Percentiles rank a stretch among this genome's conserved stretches.
These are phyloP conservation scores for Chalciporus chontae DNA, from an alignment of 768 basidiomycete genomes.

Conservation along the genomic window DNA sequence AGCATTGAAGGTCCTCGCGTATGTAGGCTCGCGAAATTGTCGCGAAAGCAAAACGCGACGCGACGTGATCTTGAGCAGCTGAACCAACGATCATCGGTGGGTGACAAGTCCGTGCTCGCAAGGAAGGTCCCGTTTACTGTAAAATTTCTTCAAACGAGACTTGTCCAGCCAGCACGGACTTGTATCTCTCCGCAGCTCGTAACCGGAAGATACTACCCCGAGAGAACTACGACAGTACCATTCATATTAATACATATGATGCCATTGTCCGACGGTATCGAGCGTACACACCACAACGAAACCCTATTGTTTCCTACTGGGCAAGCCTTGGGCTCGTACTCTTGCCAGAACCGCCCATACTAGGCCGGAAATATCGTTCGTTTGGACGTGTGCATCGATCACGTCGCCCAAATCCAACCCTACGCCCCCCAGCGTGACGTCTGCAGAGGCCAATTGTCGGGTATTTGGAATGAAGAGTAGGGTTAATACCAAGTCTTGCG, in stretches of 20 bases:
- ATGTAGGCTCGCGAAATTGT: too few relatives aligned
- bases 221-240: not conserved
- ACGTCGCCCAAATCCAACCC: slow-evolving; percentile 58
- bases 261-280: not conserved
- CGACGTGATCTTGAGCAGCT: too few relatives aligned
- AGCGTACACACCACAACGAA: not conserved
- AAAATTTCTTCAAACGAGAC: too few relatives aligned
- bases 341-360: slow-evolving; percentile 57
- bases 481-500: slow-evolving; percentile 44
- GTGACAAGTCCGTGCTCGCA: too few relatives aligned
- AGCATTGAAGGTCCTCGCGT: too few relatives aligned
- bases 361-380: slow-evolving; percentile 63
- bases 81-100: too few relatives aligned
- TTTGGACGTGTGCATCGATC: slow-evolving; percentile 57
- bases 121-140: too few relatives aligned
- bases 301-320: not conserved
- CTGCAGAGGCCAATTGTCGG: slow-evolving; percentile 56
- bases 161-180: too few relatives aligned
- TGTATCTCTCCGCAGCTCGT: too few relatives aligned
- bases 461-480: slow-evolving; percentile 73
- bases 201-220: too few relatives aligned
- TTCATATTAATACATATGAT: not conserved
- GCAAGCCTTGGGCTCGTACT: slow-evolving; percentile 24
- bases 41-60: too few relatives aligned
- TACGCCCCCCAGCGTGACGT: slow-evolving; percentile 49